These are phyloP conservation scores for Chlamydomonas sp. DNA, from an alignment of 139 green algal genomes.

Conservation along the genomic window DNA sequence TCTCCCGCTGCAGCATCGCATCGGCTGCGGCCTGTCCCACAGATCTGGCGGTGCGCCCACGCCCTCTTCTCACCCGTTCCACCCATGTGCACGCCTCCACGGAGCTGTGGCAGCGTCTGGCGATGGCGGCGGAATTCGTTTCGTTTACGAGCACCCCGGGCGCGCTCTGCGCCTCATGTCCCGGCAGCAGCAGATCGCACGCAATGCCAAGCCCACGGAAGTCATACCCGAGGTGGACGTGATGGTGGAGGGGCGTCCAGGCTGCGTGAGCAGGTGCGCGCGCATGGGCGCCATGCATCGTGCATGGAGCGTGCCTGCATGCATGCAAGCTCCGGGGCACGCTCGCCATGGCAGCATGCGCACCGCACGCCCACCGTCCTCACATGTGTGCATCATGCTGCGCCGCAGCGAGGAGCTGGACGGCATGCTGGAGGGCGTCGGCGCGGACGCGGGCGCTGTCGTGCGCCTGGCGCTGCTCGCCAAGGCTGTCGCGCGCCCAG, in stretches of 20 bases:
- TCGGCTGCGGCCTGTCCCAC: no score
- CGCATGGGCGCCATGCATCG: neutral
- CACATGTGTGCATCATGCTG: slow-evolving; percentile 3
- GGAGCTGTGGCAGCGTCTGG: no score
- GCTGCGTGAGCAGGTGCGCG: neutral
- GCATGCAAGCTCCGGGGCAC: no score
- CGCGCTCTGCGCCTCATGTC: neutral
- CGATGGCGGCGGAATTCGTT: slow-evolving; percentile 18
- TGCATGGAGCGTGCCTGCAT: no score
- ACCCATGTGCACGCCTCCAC: no score
- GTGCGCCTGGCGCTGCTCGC: slow-evolving; percentile 29
- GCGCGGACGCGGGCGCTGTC: slow-evolving; percentile 28
- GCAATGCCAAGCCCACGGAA: slow-evolving; percentile 7
- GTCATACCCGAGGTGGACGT: slow-evolving; percentile 40
- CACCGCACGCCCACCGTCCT: no score
- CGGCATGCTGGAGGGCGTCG: slow-evolving; percentile 25
- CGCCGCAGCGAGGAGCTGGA: slow-evolving; percentile 29
- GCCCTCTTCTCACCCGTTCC: no score
- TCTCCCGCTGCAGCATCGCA: no score
- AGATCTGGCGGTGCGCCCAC: no score
- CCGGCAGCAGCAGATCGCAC: neutral
- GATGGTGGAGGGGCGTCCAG: slow-evolving; percentile 45
- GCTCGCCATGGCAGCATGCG: no score
- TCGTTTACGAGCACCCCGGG: slow-evolving; percentile 24
- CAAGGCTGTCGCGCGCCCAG: slow-evolving; percentile 22